Base-by-base conservation (phyloP, 148 eudicot species). In the Rhododendron ferrugineum region DNA sequence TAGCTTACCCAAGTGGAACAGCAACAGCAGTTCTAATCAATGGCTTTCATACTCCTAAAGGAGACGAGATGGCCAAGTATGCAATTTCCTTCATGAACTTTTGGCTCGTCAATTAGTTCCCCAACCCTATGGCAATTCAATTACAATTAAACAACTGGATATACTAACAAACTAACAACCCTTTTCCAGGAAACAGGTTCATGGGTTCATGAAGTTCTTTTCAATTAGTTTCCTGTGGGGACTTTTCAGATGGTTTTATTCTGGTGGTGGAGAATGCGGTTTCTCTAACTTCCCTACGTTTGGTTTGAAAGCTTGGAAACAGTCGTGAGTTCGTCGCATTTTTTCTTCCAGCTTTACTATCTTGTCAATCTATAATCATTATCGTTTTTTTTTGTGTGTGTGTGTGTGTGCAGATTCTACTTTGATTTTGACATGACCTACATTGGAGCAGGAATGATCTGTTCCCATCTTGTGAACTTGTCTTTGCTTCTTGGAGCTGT, bases 11-110 rank as follows among this genome's bases (percentile, higher is more conserved):
- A 9, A 95, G 97, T 91, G 97, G 98, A 90, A 95, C 96, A 46
- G 97, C 98, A 62, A 95, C 98, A 10, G 97, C 96, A 30, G 94
- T 95, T 56, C 97, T 95, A 76, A 95, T 95, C 83, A 95, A 95
- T 88, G 97, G 98, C 6, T 95, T 95, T 84, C 97, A 95, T 82
- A 95, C 97, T 15, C 86, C 90, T 60, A 95, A 92, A 81, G 94
- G 94, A 86, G 94, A 94, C 87, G 87, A 92, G 83, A 90, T 83
- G 87, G 98, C 98, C 83, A 94, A 92, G 97, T 94, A 91, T 47
- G 90, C 66, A 83, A 40, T 18, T 46, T 26, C 40, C 70, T 52
- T 34, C 44, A n/a, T 60, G 26, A 10, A 44, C 6, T 80, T 26
- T 37, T 86, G 28, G 1, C 37, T 11, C 13, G n/a, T 74, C 15